These are phyloP conservation scores for Coprinellus micaceus DNA, from an alignment of 768 basidiomycete genomes.

Conservation along the genomic window DNA sequence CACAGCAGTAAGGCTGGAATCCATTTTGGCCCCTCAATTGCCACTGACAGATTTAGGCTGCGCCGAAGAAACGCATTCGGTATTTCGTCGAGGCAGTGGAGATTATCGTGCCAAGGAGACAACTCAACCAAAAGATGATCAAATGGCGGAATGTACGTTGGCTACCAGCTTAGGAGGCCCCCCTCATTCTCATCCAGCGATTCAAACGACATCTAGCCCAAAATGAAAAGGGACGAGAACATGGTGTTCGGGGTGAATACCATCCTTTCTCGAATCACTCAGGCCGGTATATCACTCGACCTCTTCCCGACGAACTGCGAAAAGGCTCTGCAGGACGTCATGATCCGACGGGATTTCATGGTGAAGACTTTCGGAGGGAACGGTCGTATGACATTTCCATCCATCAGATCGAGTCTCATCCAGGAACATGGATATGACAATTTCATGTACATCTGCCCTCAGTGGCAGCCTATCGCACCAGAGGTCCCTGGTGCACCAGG, in stretches of 20 bases:
- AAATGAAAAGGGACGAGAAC: neutral
- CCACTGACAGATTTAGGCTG: too few species aligned
- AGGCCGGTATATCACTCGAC: neutral
- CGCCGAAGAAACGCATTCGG: too few species aligned
- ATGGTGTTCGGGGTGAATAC: neutral
- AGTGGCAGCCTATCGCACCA: slow-evolving; percentile 25
- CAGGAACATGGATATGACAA: slow-evolving; percentile 22
- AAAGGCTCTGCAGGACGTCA: neutral
- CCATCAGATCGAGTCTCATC: slow-evolving; percentile 12
- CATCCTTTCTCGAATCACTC: neutral
- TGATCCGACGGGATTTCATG: slow-evolving; percentile 14
- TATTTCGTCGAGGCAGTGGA: too few species aligned
- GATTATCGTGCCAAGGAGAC: too few species aligned
- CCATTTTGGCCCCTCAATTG: too few species aligned
- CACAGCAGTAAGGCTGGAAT: too few species aligned
- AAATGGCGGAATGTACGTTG: neutral
- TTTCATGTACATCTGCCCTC: slow-evolving; percentile 26
- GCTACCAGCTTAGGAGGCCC: neutral
- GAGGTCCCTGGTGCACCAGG: slow-evolving; percentile 27
- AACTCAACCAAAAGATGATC: neutral
- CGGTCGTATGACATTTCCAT: slow-evolving; percentile 13
- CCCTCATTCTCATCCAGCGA: too few species aligned
- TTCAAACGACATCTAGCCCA: neutral
- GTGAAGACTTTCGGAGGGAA: slow-evolving; percentile 22
- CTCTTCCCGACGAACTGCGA: neutral